These are phyloP conservation scores for Eustoma russellianum DNA, from an alignment of 257 asterid species.

Conservation along the genomic window DNA sequence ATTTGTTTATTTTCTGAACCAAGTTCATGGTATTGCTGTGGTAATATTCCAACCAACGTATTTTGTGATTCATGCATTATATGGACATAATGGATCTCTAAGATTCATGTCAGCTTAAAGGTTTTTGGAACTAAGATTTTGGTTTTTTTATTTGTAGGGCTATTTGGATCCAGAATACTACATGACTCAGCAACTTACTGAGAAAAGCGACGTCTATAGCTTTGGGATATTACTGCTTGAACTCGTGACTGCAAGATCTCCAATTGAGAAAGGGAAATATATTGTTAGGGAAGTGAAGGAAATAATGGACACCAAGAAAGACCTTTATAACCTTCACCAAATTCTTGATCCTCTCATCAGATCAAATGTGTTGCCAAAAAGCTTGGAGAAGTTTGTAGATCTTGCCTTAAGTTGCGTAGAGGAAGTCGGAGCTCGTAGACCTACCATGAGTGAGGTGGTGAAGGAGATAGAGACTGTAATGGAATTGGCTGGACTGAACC, in stretches of 20 bases:
- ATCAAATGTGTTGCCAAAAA: constrained; percentile 31
- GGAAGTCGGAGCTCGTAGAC: constrained; percentile 47
- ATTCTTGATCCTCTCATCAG: constrained; percentile 56
- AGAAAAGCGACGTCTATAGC: constrained; percentile 92
- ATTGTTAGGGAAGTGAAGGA: constrained; percentile 61
- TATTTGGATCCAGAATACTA: constrained; percentile 95
- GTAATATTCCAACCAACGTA: too few species aligned
- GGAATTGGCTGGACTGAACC: constrained; percentile 73
- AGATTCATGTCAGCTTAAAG: too few species aligned
- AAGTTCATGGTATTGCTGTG: too few species aligned
- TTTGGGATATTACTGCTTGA: constrained; percentile 69
- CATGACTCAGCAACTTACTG: constrained; percentile 79
- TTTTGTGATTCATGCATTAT: too few species aligned
- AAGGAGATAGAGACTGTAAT: constrained; percentile 70
- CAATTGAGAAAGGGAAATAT: constrained; percentile 70
- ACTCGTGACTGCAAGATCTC: constrained; percentile 52
- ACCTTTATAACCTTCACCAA: constrained; percentile 48
- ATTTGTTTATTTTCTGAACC: too few species aligned
- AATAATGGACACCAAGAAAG: constrained; percentile 52
- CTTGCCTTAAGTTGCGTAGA: constrained; percentile 61
- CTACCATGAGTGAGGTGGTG: constrained; percentile 72
- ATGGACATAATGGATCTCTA: too few species aligned
- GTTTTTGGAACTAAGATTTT: too few species aligned
- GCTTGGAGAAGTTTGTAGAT: constrained; percentile 62
- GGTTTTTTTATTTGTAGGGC: constrained; percentile 41